Evolutionary conservation across 176 grass and related monocot species (phyloP), one percentile per base, ranked within the genome.

Genomic region (Cenchrus fungigraminus): DNA sequence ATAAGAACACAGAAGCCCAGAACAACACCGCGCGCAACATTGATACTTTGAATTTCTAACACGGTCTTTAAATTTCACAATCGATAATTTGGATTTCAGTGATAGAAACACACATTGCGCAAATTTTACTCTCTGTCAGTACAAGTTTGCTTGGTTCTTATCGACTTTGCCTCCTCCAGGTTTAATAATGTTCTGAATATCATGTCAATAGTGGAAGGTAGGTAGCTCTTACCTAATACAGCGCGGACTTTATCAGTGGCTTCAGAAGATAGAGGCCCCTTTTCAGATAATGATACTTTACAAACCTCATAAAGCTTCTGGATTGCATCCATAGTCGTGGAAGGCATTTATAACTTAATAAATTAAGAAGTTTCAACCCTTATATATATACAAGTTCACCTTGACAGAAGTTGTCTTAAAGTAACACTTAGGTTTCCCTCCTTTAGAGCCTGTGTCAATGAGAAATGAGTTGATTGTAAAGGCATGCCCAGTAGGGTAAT

Each of bases 291-390:
- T 55, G 92, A 89, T 70, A 72, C 77, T 85, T 85, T 90, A 55
- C 92, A 91, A 20, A 77, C 78, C 22, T 91, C 92, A 68, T 94
- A 91, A n/a, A 94, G 68, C 78, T 86, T 94, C 84, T 89, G 87
- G 84, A 91, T 90, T 67, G 84, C 66, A 70, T 74, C 77, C 92
- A 89, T 89, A 17, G 77, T 76, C 47, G 47, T 16, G 8, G 82
- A 89, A 45, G 76, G 64, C 53, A 73, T 73, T 70, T 77, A 70
- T 84, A 85, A 91, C 20, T 88, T 81, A 85, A 43, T 87, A 17
- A 28, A 28, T 34, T 32, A 40, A 83, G 8, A 82, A 71, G 19
- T 58, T 82, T 32, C 51, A 71, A 16, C 14, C 22, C 53, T 60
- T 45, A 7, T 16, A 78, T 43, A 57, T 42, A 74, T 16, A 76